phyloP scores from a whole-genome alignment of 1,284 basidiomycete genomes.

The Trichosporon inkin region DNA sequence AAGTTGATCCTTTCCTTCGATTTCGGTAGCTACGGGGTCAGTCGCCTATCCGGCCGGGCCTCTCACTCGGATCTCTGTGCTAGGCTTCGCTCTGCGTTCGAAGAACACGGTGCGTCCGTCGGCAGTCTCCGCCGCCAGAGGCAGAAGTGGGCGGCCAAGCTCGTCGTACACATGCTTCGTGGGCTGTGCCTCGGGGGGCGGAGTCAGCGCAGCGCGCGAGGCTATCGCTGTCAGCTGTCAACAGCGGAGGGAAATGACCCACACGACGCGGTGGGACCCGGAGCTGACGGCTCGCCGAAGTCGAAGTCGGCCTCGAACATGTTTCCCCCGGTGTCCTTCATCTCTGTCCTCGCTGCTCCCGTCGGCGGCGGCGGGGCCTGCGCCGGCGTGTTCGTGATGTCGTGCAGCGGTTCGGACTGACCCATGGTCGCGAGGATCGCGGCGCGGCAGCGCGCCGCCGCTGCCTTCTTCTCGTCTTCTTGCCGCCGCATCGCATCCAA shows the following conservation, averaged over 20 bases:
- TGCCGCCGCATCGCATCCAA: background rate
- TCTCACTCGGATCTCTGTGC: background rate
- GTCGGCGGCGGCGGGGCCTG: background rate
- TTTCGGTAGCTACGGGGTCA: constrained; percentile 6
- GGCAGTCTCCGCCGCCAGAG: constrained; percentile 36
- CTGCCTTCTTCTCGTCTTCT: background rate
- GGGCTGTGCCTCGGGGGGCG: constrained; percentile 22
- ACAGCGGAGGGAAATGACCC: background rate
- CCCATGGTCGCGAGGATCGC: constrained; percentile 10
- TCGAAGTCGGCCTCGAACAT: constrained; percentile 14
- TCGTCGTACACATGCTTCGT: constrained; percentile 19
- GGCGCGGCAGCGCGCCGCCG: constrained; percentile 5
- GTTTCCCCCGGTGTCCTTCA: background rate
- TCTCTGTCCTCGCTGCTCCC: background rate
- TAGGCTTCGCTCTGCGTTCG: constrained; percentile 29
- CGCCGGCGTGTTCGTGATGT: background rate
- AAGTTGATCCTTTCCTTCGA: constrained; percentile 22
- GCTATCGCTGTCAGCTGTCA: constrained; percentile 8
- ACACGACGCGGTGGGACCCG: background rate
- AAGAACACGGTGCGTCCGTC: constrained; percentile 33
- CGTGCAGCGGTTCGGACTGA: background rate
- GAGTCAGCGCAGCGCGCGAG: constrained; percentile 15
- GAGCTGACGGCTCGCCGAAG: background rate
- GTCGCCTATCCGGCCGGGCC: background rate
- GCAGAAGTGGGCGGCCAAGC: constrained; percentile 23